Evolutionary conservation across 192 early-diverging fungal species (phyloP).

Genomic region (Kickxella alabastrina): DNA sequence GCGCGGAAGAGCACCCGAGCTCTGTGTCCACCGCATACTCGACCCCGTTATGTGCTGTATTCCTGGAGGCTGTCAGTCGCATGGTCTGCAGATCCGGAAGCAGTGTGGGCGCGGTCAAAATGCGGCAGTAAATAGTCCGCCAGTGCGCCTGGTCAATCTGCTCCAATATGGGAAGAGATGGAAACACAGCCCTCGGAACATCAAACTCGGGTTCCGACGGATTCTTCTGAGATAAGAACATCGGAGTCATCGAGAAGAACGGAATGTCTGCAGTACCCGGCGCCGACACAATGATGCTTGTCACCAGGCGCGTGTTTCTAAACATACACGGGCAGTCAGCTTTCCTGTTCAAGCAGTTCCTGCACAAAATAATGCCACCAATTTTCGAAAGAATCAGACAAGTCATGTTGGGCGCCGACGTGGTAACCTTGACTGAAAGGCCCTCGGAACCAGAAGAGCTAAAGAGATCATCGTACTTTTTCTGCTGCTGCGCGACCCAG

Average conservation of each 20-base stretch:
- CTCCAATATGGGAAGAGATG: too few relatives aligned
- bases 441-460: neutral
- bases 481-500: neutral
- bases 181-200: too few relatives aligned
- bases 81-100: neutral
- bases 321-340: constrained; percentile 17
- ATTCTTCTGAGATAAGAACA: too few relatives aligned
- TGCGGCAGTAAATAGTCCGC: too few relatives aligned
- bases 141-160: neutral
- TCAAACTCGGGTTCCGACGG: too few relatives aligned
- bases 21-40: constrained; percentile 13
- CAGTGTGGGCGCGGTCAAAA: neutral
- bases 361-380: constrained; percentile 10
- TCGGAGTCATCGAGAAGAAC: too few relatives aligned
- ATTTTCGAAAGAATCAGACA: too few relatives aligned
- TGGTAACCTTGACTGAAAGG: neutral
- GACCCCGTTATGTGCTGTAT: neutral
- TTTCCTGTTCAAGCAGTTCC: constrained; percentile 12
- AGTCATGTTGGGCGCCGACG: neutral
- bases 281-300: too few relatives aligned
- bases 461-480: neutral
- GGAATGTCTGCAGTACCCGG: too few relatives aligned
- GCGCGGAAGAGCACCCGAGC: constrained; percentile 26
- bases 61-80: neutral
- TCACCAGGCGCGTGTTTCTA: constrained; percentile 3